Evolutionary conservation across 192 early-diverging fungal genomes (phyloP).

Genomic region (Backusella tarrabulga): DNA sequence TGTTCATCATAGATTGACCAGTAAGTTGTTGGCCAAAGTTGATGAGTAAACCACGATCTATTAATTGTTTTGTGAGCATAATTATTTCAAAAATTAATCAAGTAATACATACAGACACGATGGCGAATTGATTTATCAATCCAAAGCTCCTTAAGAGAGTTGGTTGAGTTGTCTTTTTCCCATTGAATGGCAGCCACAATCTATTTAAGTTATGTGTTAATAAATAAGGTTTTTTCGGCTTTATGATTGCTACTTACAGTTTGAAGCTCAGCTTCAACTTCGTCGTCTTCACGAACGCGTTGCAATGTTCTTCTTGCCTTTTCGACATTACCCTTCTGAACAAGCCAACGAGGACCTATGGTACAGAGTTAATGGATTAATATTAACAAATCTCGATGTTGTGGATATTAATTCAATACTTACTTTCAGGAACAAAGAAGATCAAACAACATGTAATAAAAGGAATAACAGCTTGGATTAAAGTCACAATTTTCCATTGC

Average conservation of each 20-base stretch:
- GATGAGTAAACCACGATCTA: constrained; percentile 18
- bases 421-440: constrained; percentile 21
- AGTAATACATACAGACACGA: constrained; percentile 8
- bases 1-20: constrained; percentile 28
- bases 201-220: not conserved
- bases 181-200: constrained; percentile 23
- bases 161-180: constrained; percentile 13
- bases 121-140: constrained; percentile 10
- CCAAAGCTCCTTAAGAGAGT: constrained; percentile 16
- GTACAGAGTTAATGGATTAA: not conserved
- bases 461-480: constrained; percentile 18
- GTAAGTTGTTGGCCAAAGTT: constrained; percentile 32
- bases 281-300: constrained; percentile 16
- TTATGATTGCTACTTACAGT: constrained; percentile 10
- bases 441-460: constrained; percentile 6
- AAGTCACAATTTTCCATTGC: constrained; percentile 20
- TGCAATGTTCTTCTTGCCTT: constrained; percentile 11
- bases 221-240: not conserved
- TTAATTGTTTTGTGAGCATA: not conserved
- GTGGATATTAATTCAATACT: not conserved
- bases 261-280: constrained; percentile 23
- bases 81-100: not conserved
- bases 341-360: constrained; percentile 17
- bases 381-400: not conserved
- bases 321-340: constrained; percentile 11